phyloP scores from a whole-genome alignment of 441 rosid genomes.

The Metrosideros polymorpha region DNA sequence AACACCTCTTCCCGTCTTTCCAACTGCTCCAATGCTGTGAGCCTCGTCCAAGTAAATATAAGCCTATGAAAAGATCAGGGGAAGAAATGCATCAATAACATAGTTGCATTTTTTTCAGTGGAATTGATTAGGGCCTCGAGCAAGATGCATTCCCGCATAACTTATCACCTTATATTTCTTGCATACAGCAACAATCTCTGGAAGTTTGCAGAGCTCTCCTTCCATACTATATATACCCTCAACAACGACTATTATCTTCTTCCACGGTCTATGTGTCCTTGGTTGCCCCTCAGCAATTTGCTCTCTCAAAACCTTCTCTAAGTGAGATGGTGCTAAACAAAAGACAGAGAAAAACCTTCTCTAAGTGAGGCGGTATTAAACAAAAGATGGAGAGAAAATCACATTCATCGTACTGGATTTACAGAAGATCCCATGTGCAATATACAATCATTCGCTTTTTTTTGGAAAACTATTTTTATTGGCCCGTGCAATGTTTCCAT shows the following conservation, averaged over 20 bases:
- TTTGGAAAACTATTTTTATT: not conserved
- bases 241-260: slow-evolving; percentile 73
- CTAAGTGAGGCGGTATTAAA: not conserved
- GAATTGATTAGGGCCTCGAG: not conserved
- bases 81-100: not conserved
- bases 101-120: not conserved
- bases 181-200: slow-evolving; percentile 77
- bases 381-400: not conserved
- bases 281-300: slow-evolving; percentile 91
- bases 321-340: slow-evolving; percentile 62
- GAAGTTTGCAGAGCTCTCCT: slow-evolving; percentile 75
- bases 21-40: slow-evolving; percentile 92
- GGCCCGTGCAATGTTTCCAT: not conserved
- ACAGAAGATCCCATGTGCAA: not conserved
- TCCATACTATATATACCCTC: slow-evolving; percentile 97
- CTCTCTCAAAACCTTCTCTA: slow-evolving; percentile 83
- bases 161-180: slow-evolving; percentile 64
- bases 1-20: slow-evolving; percentile 83
- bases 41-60: slow-evolving; percentile 82
- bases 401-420: not conserved
- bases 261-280: slow-evolving; percentile 89
- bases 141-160: not conserved
- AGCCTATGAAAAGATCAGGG: slow-evolving; percentile 27
- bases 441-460: not conserved
- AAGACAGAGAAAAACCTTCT: not conserved